Evolutionary conservation across 495 filamentous ascomycete genomes (phyloP), one percentile per base, ranked within the genome.

Genomic region (Hypoxylon perforatum): DNA sequence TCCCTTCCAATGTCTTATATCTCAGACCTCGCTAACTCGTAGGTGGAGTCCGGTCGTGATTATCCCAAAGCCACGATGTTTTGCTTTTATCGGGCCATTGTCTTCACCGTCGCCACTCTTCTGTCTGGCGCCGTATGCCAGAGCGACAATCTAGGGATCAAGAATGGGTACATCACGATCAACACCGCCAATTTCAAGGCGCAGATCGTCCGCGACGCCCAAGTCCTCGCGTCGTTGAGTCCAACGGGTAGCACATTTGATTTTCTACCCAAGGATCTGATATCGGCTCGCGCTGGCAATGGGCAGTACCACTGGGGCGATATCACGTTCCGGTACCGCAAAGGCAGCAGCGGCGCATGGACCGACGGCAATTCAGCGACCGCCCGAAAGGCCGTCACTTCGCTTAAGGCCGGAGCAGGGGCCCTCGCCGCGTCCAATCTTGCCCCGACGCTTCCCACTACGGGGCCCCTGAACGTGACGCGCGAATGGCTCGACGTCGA

Each of bases 301-400:
- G 78, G 79, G 19, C 76, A 84, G 35, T 83, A 85, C 52, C 83
- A 86, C 63, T 79, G 77, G 61, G 83, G 83, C 15, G 83, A 86
- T 57, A 73, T 86, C 33, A 85, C 78, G 3, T 74, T 80, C 33
- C 81, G 81, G 9, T 84, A 82, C 42, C 79, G 81, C 15, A 36
- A 65, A 38, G 63, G 62, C 33, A 72, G 69, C 22, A 61, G 53
- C 21, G 67, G 22, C 4, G 28, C 51, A 15, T 84, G 78, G 81
- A 66, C 65, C 11, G 69, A 73, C 54, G 75, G 60, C 18, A 71
- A 82, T 65, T 77, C 80, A 2, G 73, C 82, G 10, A 59, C 70
- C 0, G 44, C 71, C n/a, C 75, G 82, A 15, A 67, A 64, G 17
- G 15, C 71, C 2, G 67, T 82, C 10, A 75, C 50, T 5, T 18